Percentiles rank a stretch among this genome's conserved stretches.
Conservation (phyloP, 306 rosid genomes). For the Prunus kanzakura region DNA sequence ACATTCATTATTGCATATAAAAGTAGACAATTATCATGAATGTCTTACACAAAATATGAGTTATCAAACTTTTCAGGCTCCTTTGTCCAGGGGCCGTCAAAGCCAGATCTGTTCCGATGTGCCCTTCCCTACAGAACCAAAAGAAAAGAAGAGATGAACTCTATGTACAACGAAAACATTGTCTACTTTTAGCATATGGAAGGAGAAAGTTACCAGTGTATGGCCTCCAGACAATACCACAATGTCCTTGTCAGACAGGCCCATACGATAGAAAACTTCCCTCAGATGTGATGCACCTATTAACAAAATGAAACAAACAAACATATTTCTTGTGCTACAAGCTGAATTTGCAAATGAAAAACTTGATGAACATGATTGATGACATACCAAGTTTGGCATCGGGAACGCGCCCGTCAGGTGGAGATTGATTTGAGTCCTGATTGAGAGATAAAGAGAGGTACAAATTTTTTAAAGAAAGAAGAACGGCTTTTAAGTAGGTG, state of each 20-base stretch:
- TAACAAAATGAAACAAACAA: background rate
- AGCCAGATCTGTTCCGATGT: slow-evolving; percentile 70
- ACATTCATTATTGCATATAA: background rate
- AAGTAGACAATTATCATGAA: background rate
- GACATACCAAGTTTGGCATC: slow-evolving; percentile 68
- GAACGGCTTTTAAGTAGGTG: background rate
- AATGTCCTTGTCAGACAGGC: slow-evolving; percentile 67
- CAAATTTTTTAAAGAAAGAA: too few relatives aligned
- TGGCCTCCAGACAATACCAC: slow-evolving; percentile 93
- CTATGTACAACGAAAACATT: background rate
- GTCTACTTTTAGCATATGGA: background rate
- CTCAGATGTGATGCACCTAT: slow-evolving; percentile 77
- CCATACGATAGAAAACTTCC: slow-evolving; percentile 66
- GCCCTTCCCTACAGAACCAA: slow-evolving; percentile 64
- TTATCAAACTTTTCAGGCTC: slow-evolving; percentile 70
- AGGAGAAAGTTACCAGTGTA: slow-evolving; percentile 52
- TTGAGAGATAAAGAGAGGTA: slow-evolving; percentile 9
- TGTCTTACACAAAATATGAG: slow-evolving; percentile 75
- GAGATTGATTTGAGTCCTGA: slow-evolving; percentile 58
- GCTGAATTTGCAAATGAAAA: background rate
- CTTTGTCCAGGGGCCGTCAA: slow-evolving; percentile 83
- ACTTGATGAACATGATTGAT: background rate
- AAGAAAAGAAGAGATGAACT: background rate
- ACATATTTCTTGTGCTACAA: background rate
- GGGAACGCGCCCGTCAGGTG: slow-evolving; percentile 81